These are phyloP conservation scores for Cylindrodendrum hubeiense DNA, from an alignment of 2,329 filamentous ascomycete species.

Conservation along the genomic window DNA sequence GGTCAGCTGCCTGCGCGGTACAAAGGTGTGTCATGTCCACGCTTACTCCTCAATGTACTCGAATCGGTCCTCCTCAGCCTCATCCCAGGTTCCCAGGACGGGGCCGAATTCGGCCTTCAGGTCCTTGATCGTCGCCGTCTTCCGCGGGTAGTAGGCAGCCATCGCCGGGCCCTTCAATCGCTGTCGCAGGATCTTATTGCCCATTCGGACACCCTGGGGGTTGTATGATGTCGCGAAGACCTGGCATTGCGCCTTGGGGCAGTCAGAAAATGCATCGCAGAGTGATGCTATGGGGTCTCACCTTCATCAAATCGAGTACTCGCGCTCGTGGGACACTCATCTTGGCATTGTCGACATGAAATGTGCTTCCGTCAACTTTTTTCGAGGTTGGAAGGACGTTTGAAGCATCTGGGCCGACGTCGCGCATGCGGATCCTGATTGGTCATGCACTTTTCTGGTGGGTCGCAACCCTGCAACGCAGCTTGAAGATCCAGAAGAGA, in stretches of 20 bases:
- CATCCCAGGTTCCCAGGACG: slow-evolving; percentile 77
- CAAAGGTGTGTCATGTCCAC: background rate
- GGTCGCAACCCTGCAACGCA: background rate
- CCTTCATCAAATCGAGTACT: slow-evolving; percentile 83
- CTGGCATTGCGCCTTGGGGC: slow-evolving; percentile 82
- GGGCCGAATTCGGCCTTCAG: slow-evolving; percentile 77
- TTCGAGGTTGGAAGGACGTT: slow-evolving; percentile 46
- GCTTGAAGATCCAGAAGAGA: background rate
- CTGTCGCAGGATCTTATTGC: slow-evolving; percentile 93
- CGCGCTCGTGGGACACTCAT: slow-evolving; percentile 74
- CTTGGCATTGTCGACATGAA: slow-evolving; percentile 53
- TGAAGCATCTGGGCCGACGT: slow-evolving; percentile 35
- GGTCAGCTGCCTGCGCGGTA: slow-evolving; percentile 44
- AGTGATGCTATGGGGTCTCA: slow-evolving; percentile 48
- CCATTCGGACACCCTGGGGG: slow-evolving; percentile 82
- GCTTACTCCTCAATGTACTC: slow-evolving; percentile 78
- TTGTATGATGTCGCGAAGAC: slow-evolving; percentile 95
- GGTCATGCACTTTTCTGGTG: slow-evolving; percentile 19
- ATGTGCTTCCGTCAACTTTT: slow-evolving; percentile 41
- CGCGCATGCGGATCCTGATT: slow-evolving; percentile 36
- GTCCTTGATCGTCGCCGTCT: slow-evolving; percentile 77
- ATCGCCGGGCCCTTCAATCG: slow-evolving; percentile 86
- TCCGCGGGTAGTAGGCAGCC: slow-evolving; percentile 89
- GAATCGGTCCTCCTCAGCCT: slow-evolving; percentile 82
- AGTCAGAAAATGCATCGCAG: slow-evolving; percentile 36